Evolutionary conservation across 305 asterid genomes (phyloP).

Genomic region (Plantago lanceolata): DNA sequence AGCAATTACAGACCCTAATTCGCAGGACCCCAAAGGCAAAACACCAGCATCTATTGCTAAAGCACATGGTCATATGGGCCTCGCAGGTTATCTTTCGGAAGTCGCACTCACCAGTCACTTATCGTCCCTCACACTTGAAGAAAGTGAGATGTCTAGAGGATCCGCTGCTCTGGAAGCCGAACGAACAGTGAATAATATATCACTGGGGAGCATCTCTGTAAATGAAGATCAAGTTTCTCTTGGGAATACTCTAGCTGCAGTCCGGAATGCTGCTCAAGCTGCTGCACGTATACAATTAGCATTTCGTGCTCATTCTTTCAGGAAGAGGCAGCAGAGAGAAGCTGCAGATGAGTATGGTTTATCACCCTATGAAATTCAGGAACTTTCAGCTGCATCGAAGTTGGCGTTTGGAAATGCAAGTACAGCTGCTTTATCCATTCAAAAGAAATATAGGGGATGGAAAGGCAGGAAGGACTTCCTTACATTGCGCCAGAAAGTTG

Average conservation of each 20-base stretch:
- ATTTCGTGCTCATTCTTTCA: constrained; percentile 96
- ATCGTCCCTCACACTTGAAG: constrained; percentile 66
- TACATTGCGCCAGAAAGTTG: constrained; percentile 86
- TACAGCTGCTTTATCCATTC: constrained; percentile 83
- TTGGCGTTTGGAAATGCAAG: constrained; percentile 55
- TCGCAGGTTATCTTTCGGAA: constrained; percentile 96
- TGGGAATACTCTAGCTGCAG: constrained; percentile 71
- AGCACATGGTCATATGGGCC: constrained; percentile 67
- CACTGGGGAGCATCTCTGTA: constrained; percentile 33
- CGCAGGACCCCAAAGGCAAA: constrained; percentile 70
- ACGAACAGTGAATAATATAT: constrained; percentile 51
- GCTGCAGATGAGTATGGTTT: constrained; percentile 40
- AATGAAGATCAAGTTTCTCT: constrained; percentile 68
- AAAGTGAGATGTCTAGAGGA: constrained; percentile 77
- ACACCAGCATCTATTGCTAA: constrained; percentile 84
- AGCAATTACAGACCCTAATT: constrained; percentile 84
- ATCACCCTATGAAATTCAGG: constrained; percentile 42
- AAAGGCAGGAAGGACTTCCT: constrained; percentile 85
- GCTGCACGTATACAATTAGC: constrained; percentile 98
- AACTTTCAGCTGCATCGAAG: constrained; percentile 65
- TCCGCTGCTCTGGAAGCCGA: constrained; percentile 86
- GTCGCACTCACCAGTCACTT: constrained; percentile 80
- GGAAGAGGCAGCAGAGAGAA: constrained; percentile 61
- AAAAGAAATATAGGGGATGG: constrained; percentile 89
- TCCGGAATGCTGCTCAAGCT: constrained; percentile 80